Evolutionary conservation across 306 rosid genomes (phyloP), one percentile per base, ranked within the genome.

Genomic region (Dalbergia cultrata): DNA sequence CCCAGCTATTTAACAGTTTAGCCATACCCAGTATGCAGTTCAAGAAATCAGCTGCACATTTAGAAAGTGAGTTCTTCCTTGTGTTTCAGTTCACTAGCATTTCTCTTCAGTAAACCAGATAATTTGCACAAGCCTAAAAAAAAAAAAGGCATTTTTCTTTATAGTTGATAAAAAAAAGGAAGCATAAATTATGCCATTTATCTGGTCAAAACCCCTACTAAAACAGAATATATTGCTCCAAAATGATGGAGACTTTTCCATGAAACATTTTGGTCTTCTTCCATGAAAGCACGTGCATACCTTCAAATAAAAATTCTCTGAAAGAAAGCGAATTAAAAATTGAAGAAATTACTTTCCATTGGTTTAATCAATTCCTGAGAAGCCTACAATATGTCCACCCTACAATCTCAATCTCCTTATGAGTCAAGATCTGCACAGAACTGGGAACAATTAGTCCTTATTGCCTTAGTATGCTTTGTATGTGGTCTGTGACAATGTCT

Each of bases 401-500:
- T 44, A 80, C 35, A 45, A 70, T 59, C 71, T 80, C 79, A 56
- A 56, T 84, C 66, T 54, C 79, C 75, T 45, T 16, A 14, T 12
- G 56, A 75, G 65, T 65, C 74, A 69, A 45, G 62, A 35, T 73
- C 31, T 49, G 17, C 9, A 70, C 53, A 62, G 8, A 11, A 43
- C 59, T 74, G 45, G 13, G 44, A 73, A 34, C 79, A 79, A 73
- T 16, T 22, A 9, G 44, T 52, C 58, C 70, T 74, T 39, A 75
- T 82, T 41, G 17, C 61, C 71, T 49, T 37, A 90, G 58, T 50
- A 90, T 85, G 18, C 22, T 77, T 61, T 60, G 79, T 79, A 93
- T 78, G 21, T 87, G 91, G 5, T 82, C 78, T 0, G 73, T 31
- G 45, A 93, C 91, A 72, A 87, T 85, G 58, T 82, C 86, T 0